A percentile compares a stretch with the other conserved stretches of the same genome.
Evolutionary conservation across 352 stramenopile species (phyloP).

Genomic region (Peronospora belbahrii): DNA sequence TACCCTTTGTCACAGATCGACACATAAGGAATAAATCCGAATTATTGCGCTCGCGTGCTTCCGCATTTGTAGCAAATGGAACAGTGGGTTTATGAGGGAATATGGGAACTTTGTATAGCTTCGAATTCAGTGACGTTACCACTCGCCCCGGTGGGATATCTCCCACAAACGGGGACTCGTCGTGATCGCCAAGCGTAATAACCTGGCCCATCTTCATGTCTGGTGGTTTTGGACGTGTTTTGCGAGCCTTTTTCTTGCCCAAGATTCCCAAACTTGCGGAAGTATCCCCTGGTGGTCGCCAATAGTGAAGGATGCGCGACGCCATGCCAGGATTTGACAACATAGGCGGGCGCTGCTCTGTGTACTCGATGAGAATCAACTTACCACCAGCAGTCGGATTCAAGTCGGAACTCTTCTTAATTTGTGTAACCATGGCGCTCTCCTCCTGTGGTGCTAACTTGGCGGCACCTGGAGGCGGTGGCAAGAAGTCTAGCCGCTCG

Average conservation of each 20-base stretch:
- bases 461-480: slow-evolving; percentile 33
- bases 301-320: slow-evolving; percentile 80
- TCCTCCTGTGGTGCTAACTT: slow-evolving; percentile 52
- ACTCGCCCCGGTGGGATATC: slow-evolving; percentile 68
- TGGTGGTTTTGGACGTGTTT: slow-evolving; percentile 56
- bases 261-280: slow-evolving; percentile 30
- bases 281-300: slow-evolving; percentile 55
- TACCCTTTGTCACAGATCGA: slow-evolving; percentile 64
- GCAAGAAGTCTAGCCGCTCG: slow-evolving; percentile 49
- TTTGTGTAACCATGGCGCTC: slow-evolving; percentile 72
- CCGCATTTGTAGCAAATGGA: slow-evolving; percentile 37
- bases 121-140: slow-evolving; percentile 76
- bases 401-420: slow-evolving; percentile 82
- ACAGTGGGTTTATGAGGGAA: slow-evolving; percentile 58
- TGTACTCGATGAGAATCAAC: slow-evolving; percentile 81
- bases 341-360: slow-evolving; percentile 75
- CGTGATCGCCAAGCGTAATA: slow-evolving; percentile 72
- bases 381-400: slow-evolving; percentile 68
- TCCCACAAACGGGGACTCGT: slow-evolving; percentile 77
- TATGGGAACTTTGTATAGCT: slow-evolving; percentile 79
- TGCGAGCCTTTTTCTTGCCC: slow-evolving; percentile 72
- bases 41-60: slow-evolving; percentile 33
- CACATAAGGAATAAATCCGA: slow-evolving; percentile 68
- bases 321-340: slow-evolving; percentile 78
- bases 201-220: slow-evolving; percentile 77